Conservation (phyloP, 345 rosid species). For the Citrus glauca region DNA sequence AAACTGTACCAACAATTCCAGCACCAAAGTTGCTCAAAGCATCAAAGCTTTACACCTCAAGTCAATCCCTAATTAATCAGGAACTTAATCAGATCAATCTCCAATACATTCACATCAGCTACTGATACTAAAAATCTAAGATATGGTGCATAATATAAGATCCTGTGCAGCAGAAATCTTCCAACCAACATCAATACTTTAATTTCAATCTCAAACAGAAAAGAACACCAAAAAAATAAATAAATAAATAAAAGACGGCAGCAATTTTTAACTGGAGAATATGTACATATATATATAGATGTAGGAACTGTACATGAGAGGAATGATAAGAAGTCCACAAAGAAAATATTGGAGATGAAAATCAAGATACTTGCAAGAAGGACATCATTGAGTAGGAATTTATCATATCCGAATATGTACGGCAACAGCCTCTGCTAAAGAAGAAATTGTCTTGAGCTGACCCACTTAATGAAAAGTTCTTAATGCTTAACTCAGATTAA, state of each 20-base stretch:
- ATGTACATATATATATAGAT: too few relatives aligned
- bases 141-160: background rate
- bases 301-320: too few relatives aligned
- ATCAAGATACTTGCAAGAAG: background rate
- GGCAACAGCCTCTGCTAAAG: background rate
- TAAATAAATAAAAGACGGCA: background rate
- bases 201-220: background rate
- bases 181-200: background rate
- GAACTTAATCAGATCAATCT: background rate
- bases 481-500: background rate
- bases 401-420: background rate
- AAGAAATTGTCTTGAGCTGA: background rate
- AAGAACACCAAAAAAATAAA: background rate
- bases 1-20: background rate
- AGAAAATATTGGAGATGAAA: background rate
- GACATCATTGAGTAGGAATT: background rate
- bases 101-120: background rate
- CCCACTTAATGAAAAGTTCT: background rate
- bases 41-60: background rate
- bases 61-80: background rate
- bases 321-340: too few relatives aligned
- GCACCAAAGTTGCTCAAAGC: background rate
- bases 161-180: background rate
- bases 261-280: background rate
- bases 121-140: background rate